These are phyloP conservation scores for Musa beccarii DNA, from an alignment of 176 grass and related monocot genomes.

Conservation along the genomic window DNA sequence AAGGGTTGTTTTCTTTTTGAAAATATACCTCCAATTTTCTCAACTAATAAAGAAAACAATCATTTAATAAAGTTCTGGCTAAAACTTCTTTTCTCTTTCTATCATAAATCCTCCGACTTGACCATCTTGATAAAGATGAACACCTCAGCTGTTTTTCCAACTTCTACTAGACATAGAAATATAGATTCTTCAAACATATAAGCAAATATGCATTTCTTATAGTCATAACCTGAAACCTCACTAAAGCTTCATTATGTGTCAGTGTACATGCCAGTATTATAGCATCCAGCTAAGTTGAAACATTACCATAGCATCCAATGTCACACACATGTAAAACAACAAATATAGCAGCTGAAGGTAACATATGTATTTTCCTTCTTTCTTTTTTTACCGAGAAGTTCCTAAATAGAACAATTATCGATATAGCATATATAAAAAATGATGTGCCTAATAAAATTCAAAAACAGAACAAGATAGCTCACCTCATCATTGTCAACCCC, in stretches of 20 bases:
- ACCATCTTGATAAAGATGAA: neutral
- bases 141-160: neutral
- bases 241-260: neutral
- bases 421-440: too few relatives aligned
- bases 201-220: neutral
- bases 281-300: neutral
- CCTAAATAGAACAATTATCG: too few relatives aligned
- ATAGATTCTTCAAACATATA: neutral
- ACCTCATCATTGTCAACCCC: constrained; percentile 98
- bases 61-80: neutral
- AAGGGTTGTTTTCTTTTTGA: too few relatives aligned
- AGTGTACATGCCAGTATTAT: neutral
- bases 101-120: neutral
- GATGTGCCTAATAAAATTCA: too few relatives aligned
- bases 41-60: neutral
- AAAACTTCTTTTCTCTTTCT: too few relatives aligned
- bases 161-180: neutral
- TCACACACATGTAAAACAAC: neutral
- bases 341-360: too few relatives aligned
- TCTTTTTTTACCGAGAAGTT: too few relatives aligned
- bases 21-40: neutral
- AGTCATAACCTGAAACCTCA: neutral
- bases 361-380: too few relatives aligned
- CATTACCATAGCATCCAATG: neutral
- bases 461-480: neutral